Evolutionary conservation across 2,329 filamentous ascomycete genomes (phyloP).

Genomic region (Pyricularia pennisetigena): DNA sequence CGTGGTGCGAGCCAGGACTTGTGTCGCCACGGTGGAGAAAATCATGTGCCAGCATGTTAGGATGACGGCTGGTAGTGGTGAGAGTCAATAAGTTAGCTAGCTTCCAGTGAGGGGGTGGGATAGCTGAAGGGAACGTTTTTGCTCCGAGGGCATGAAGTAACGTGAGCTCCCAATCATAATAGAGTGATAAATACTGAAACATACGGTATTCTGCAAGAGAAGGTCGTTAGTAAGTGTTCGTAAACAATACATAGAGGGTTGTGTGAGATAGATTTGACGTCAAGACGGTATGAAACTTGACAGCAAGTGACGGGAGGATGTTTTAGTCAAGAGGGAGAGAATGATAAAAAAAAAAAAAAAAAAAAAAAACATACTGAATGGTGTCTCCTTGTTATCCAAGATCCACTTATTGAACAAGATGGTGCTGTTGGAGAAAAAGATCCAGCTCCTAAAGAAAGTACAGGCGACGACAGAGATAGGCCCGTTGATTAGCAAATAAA

Average conservation of each 20-base stretch:
- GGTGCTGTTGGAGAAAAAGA: constrained; percentile 72
- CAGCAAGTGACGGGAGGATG: background rate
- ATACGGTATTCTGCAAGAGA: constrained; percentile 7
- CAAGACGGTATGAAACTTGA: background rate
- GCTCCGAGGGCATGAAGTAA: background rate
- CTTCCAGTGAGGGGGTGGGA: background rate
- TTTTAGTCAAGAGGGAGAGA: background rate
- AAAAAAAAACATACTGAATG: constrained; percentile 53
- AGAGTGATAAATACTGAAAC: background rate
- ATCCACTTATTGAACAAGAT: constrained; percentile 94
- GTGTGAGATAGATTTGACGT: background rate
- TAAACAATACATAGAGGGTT: background rate
- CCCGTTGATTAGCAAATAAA: background rate
- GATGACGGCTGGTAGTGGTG: constrained; percentile 41
- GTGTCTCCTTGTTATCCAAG: constrained; percentile 49
- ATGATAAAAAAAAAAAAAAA: background rate
- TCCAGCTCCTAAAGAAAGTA: constrained; percentile 51
- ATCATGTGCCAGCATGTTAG: constrained; percentile 91
- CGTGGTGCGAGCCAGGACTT: constrained; percentile 80
- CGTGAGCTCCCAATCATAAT: background rate
- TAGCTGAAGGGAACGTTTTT: background rate
- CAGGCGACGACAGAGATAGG: background rate
- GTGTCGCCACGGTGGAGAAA: constrained; percentile 87
- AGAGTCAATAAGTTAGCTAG: background rate
- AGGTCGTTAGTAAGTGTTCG: background rate